Evolutionary conservation across 208 protist genomes (phyloP), one percentile per base, ranked within the genome.

Genomic region (Porcisia hertigi): DNA sequence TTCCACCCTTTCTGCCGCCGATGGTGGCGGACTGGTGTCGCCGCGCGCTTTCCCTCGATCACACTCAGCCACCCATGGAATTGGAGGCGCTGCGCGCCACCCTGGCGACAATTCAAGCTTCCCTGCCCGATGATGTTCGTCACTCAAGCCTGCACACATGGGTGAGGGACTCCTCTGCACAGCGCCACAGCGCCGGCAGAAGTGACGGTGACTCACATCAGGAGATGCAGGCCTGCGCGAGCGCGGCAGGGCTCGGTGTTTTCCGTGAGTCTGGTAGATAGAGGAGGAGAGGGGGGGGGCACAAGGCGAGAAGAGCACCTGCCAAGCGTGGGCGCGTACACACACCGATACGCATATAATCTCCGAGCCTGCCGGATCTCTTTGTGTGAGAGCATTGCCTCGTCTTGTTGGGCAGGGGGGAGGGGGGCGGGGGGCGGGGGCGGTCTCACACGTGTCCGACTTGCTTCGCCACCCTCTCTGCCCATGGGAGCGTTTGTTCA

Each of bases 1-100:
- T 90, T 20, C 85, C 83, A 7, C 11, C 47, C 9, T 71, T 66
- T n/a, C 79, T 92, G 47, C 80, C 86, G 16, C 57, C 57, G 14
- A 52, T 64, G 30, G 36, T 88, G 57, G 72, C 43, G 58, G 59
- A 79, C 47, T 76, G 73, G 71, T 85, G 81, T 71, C 73, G 69
- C 11, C 49, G 52, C 20, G 81, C 77, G 5, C 69, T 82, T 23
- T 82, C 72, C 34, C 73, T 85, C 41, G 73, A 79, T 49, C 58
- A 41, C 71, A 72, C 64, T 34, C 71, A 76, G 58, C 77, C 71
- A 3, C 49, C 71, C 30, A 73, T 81, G 71, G 71, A 77, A 30
- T 66, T 81, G 65, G 77, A 81, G 71, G 69, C 55, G 65, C 71
- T 81, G 77, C 77, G 77, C 7, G 64, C 60, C 52, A 59, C 71